Conservation (phyloP, 129 eudicot species). For the Erigeron canadensis region DNA sequence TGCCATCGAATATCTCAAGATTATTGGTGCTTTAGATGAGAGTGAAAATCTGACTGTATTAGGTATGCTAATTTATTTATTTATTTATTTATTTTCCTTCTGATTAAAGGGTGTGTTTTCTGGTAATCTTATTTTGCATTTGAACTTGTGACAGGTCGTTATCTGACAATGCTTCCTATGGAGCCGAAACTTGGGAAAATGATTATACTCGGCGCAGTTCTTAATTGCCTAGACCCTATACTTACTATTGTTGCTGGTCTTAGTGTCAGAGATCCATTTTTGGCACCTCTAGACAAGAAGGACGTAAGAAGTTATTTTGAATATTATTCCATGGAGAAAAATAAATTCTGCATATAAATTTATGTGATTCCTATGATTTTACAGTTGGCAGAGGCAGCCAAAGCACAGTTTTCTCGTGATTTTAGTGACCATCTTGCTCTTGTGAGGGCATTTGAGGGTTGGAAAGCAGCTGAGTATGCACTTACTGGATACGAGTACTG, state of each 20-base stretch:
- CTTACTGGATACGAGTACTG: constrained; percentile 71
- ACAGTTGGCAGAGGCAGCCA: constrained; percentile 96
- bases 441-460: constrained; percentile 89
- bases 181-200: constrained; percentile 99
- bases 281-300: constrained; percentile 88
- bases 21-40: constrained; percentile 90
- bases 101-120: neutral
- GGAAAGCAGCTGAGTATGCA: constrained; percentile 81
- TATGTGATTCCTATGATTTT: constrained; percentile 23
- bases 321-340: neutral
- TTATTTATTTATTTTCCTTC: constrained; percentile 9
- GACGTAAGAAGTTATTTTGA: constrained; percentile 55
- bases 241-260: constrained; percentile 90
- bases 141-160: constrained; percentile 60
- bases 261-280: constrained; percentile 91
- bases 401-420: constrained; percentile 76
- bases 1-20: constrained; percentile 85
- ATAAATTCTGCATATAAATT: neutral
- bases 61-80: constrained; percentile 43
- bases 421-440: constrained; percentile 91
- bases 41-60: constrained; percentile 74
- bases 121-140: neutral
- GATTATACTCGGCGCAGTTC: constrained; percentile 79
- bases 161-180: constrained; percentile 87
- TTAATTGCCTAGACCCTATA: constrained; percentile 85